A percentile compares a stretch with the other conserved stretches of the same genome.
These are phyloP conservation scores for Zalaria obscura DNA, from an alignment of 2,329 filamentous ascomycete genomes.

Conservation along the genomic window DNA sequence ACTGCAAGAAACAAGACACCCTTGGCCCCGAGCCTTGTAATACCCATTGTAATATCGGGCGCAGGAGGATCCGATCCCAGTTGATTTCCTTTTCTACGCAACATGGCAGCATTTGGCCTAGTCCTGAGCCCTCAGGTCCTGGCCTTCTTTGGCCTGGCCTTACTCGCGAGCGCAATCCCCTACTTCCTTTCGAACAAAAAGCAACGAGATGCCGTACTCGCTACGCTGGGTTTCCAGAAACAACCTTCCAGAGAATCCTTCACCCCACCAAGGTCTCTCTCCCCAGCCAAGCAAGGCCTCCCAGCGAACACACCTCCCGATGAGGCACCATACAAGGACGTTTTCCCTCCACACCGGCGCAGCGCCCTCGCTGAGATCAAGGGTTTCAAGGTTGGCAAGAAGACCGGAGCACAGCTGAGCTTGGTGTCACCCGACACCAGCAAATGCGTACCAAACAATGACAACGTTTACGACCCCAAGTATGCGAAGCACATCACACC, in stretches of 20 bases:
- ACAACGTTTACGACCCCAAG: constrained; percentile 9
- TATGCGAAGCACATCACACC: constrained; percentile 29
- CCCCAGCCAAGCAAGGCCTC: constrained; percentile 30
- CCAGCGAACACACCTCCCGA: constrained; percentile 7
- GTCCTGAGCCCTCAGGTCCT: constrained; percentile 1
- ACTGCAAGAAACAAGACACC: too few species aligned
- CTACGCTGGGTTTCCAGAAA: constrained; percentile 23
- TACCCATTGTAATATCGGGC: too few species aligned
- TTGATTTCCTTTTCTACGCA: too few species aligned
- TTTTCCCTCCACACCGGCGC: constrained; percentile 39
- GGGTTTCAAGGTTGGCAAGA: constrained; percentile 12
- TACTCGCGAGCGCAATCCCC: constrained; percentile 14
- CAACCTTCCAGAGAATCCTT: constrained; percentile 31
- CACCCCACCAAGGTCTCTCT: constrained; percentile 40
- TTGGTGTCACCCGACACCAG: constrained; percentile 10
- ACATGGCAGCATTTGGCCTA: too few species aligned
- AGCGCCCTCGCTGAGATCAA: constrained; percentile 26
- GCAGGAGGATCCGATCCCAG: too few species aligned
- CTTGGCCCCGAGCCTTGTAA: too few species aligned
- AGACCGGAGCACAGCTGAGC: constrained; percentile 12
- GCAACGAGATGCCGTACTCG: constrained; percentile 25
- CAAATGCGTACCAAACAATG: constrained; percentile 11
- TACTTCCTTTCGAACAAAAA: constrained; percentile 18
- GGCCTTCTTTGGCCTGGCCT: constrained; percentile 17
- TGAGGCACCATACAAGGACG: constrained; percentile 27